Base-by-base conservation (phyloP, 192 early-diverging fungal genomes). In the Spizellomyces punctatus region DNA sequence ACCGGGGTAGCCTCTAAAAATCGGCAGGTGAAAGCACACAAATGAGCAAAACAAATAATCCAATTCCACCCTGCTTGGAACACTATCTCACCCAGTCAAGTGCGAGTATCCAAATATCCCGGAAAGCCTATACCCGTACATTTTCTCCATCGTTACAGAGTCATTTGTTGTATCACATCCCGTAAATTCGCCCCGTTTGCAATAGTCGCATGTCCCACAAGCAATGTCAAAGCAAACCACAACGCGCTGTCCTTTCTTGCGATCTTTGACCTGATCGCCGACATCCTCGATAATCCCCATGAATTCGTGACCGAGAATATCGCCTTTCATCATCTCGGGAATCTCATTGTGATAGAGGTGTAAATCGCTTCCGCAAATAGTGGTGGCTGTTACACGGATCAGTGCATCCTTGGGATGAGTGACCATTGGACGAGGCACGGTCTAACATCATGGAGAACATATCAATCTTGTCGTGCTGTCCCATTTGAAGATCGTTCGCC, bases 91-190 rank as follows among this genome's bases (percentile, higher is more conserved):
- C 27, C 27, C 27, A 36, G 27, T 36, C 27, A 87, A 47, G 52
- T 87, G 85, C 46, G 85, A 85, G 69, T 86, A 86, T 12, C 84
- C 84, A 54, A 86, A 58, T 12, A 86, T 72, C 12, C 81, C 84
- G 50, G 69, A 67, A 45, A 63, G 76, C 54, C 74, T 57, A 21
- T 85, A 63, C 16, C 83, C 85, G 62, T 83, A 86, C 48, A 86
- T 41, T 22, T 83, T 71, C 45, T 87, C 66, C 83, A 85, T 82
- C 2, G 58, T 46, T 27, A 19, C 59, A 17, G 47, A 59, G 50
- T 21, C 27, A 36, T 88, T 88, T 50, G 84, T 88, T 60, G 67
- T 73, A 4, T 88, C 86, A 62, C 86, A 88, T 61, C 62, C 58
- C 62, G 72, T 48, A 48, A 46, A 82, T 43, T 52, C 55, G 27